Base-by-base conservation (phyloP, 2,329 filamentous ascomycete genomes). In the Sporothrix sp. region DNA sequence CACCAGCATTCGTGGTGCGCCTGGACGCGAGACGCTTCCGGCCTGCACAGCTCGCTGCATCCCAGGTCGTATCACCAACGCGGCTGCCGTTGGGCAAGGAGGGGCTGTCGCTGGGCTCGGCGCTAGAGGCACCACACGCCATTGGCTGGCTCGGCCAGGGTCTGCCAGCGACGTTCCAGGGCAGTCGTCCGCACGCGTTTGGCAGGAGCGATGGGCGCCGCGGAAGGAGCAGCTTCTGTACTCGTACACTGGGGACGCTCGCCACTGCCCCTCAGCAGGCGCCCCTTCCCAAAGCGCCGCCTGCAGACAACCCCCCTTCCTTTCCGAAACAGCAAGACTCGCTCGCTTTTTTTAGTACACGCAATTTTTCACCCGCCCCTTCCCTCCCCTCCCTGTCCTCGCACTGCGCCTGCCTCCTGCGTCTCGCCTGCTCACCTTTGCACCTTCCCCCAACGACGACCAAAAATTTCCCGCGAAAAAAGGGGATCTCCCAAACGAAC, bases 311-410 rank as follows among this genome's bases (percentile, higher is more conserved):
- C 45, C 46, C 46, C 42, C 46, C 46, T 49, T 42, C 46, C 46
- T 23, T 11, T 37, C 3, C 36, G 37, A 49, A 37, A 50, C 48
- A 44, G 32, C 39, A 42, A 37, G 10, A 40, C 28, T 37, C 39
- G 33, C 38, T 30, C 21, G 27, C 43, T 47, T 52, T 48, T 51
- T 52, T 42, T 49, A 52, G 46, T 37, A 45, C 51, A 52, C 32
- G 39, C 33, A 52, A 48, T 49, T 49, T 52, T 51, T 51, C 35
- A 44, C 39, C 48, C 48, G 27, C 46, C 46, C 42, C 42, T 45
- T 38, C 45, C 37, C 42, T n/a, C 28, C 32, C 39, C 20, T 42
- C 35, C 28, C 25, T 48, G 16, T 3, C 23, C 20, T 45, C 42
- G 25, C 25, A 5, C 25, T 28, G 25, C 25, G 25, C 25, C 10